Conservation (phyloP, 2,329 filamentous ascomycete genomes). For the Exophiala calicioides region DNA sequence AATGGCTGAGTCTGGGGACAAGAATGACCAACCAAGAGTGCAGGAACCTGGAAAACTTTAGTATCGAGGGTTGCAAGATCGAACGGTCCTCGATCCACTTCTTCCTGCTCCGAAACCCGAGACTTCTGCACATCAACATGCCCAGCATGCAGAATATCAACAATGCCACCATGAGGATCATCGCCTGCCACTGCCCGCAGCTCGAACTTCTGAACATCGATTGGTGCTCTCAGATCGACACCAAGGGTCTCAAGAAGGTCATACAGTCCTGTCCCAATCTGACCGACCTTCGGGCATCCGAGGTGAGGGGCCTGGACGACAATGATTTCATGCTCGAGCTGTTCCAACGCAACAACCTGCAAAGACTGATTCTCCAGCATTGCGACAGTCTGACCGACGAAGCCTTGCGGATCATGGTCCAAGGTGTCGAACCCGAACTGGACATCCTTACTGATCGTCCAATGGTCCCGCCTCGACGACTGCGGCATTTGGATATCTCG, state of each 20-base stretch:
- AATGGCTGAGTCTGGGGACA: constrained; percentile 69
- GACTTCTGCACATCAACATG: constrained; percentile 81
- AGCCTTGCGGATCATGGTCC: constrained; percentile 70
- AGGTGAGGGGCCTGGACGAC: constrained; percentile 78
- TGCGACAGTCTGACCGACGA: constrained; percentile 77
- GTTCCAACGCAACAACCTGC: constrained; percentile 77
- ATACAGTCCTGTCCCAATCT: constrained; percentile 72
- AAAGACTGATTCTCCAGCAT: constrained; percentile 78
- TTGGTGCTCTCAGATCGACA: constrained; percentile 87
- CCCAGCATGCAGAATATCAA: constrained; percentile 77
- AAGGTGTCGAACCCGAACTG: constrained; percentile 73
- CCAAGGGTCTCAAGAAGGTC: constrained; percentile 70
- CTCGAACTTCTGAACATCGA: constrained; percentile 87
- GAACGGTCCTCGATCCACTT: constrained; percentile 77
- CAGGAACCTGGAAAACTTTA: constrained; percentile 82
- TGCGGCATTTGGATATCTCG: constrained; percentile 83
- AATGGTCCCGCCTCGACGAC: constrained; percentile 71
- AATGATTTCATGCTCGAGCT: constrained; percentile 70
- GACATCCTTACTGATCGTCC: constrained; percentile 77
- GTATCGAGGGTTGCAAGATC: constrained; percentile 85
- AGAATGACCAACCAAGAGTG: constrained; percentile 72
- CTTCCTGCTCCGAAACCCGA: constrained; percentile 74
- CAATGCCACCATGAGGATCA: constrained; percentile 82
- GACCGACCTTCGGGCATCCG: constrained; percentile 77
- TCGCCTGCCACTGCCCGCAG: constrained; percentile 75